These are phyloP conservation scores for Vickermania ingenoplastis DNA, from an alignment of 208 protist species.

Conservation along the genomic window DNA sequence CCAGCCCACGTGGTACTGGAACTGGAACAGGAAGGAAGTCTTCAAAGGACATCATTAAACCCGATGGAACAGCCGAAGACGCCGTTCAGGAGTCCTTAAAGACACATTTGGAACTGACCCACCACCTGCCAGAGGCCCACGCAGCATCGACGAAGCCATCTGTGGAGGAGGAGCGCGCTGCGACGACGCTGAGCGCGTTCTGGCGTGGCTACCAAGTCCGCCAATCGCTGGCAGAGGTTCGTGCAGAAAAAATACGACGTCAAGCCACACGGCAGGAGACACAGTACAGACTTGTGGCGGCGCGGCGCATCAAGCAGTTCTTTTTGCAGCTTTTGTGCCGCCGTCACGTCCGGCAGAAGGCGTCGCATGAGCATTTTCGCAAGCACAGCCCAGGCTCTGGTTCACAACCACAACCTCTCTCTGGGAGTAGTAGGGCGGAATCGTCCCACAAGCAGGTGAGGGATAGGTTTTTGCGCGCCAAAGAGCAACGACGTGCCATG, in stretches of 20 bases:
- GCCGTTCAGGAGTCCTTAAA: too few species aligned
- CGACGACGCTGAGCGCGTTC: constrained; percentile 15
- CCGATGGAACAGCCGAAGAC: too few species aligned
- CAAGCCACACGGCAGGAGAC: constrained; percentile 4
- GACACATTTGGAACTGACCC: too few species aligned
- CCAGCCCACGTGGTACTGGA: neutral
- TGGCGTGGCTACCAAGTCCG: constrained; percentile 14
- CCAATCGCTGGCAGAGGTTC: too few species aligned
- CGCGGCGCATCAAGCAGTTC: constrained; percentile 17
- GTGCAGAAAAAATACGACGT: too few species aligned
- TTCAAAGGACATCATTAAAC: too few species aligned
- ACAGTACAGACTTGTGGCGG: constrained; percentile 17
- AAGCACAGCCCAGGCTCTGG: neutral
- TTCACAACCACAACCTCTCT: neutral
- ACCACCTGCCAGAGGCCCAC: too few species aligned
- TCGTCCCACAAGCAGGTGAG: constrained; percentile 7
- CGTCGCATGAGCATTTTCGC: constrained; percentile 3
- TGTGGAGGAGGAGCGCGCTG: constrained; percentile 12
- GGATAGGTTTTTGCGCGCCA: constrained; percentile 49
- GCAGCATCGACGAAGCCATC: neutral
- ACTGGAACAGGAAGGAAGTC: too few species aligned
- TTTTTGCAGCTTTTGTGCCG: constrained; percentile 23
- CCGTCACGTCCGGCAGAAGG: constrained; percentile 9
- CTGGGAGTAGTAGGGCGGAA: neutral
- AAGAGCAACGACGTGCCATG: constrained; percentile 47